Base-by-base conservation (phyloP, 2,329 filamentous ascomycete genomes). In the Xylaria sp. region DNA sequence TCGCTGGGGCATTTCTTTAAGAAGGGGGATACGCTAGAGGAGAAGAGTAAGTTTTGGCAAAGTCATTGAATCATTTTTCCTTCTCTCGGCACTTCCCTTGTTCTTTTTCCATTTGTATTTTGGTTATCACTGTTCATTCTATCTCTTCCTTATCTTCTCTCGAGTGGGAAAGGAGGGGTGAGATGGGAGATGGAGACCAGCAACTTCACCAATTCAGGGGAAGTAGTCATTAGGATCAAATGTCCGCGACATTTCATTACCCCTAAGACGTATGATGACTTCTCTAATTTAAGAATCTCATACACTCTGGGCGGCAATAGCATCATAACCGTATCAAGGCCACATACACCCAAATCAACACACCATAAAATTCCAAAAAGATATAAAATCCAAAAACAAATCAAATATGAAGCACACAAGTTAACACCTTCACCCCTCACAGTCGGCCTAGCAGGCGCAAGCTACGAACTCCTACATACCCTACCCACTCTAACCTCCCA, bases 381-480 rank as follows among this genome's bases (percentile, higher is more conserved):
- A 15, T 3, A 15, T 2, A 8, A 15, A 41, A 41, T 2, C 1
- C 1, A 41, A 44, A 44, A 15, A 3, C 1, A n/a, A 48, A 7
- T 20, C 15, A 46, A 0, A 48, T 48, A 48, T 48, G 18, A 1
- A 23, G 39, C 1, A 51, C 1, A 28, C 3, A 37, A 13, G 46
- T 48, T 64, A 61, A 64, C 56, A 37, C 34, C 34, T 13, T 32
- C 37, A 7, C 10, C 20, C 28, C 54, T 2, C 18, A 10, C 37
- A 72, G 70, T 73, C 55, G 72, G 72, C n/a, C 69, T 74, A 25
- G 90, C 91, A 0, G 91, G 85, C 0, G 87, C 87, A 3, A 91
- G 87, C 80, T 94, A 94, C 78, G 92, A 95, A 79, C 84, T 92
- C 23, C 84, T 89, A 0, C 85, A 89, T 46, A 83, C 85, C 0